Conservation (phyloP, 768 basidiomycete genomes). For the Pisolithus tinctorius region DNA sequence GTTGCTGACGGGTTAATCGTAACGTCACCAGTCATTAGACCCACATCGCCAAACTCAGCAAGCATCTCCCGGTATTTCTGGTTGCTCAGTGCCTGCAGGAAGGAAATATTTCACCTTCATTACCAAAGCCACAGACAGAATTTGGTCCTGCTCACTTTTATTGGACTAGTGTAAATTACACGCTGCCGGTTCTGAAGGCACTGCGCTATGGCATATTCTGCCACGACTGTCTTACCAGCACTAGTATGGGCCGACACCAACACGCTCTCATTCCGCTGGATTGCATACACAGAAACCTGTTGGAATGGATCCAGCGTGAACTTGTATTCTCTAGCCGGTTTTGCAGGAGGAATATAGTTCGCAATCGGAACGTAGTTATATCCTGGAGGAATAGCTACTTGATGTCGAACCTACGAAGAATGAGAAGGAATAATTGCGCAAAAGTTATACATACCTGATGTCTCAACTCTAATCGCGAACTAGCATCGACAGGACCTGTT, state of each 20-base stretch:
- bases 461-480: slow-evolving; percentile 65
- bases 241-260: slow-evolving; percentile 98
- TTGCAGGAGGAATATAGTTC: slow-evolving; percentile 83
- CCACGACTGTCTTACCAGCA: slow-evolving; percentile 98
- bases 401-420: slow-evolving; percentile 70
- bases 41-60: slow-evolving; percentile 96
- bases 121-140: slow-evolving; percentile 8
- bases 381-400: slow-evolving; percentile 91
- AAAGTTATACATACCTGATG: slow-evolving; percentile 50
- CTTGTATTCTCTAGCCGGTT: slow-evolving; percentile 89
- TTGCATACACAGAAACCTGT: slow-evolving; percentile 87
- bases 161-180: slow-evolving; percentile 98
- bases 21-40: slow-evolving; percentile 98
- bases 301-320: slow-evolving; percentile 98
- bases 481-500: slow-evolving; percentile 63
- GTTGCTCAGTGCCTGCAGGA: slow-evolving; percentile 84
- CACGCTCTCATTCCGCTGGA: slow-evolving; percentile 95
- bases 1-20: slow-evolving; percentile 97
- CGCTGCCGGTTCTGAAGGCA: slow-evolving; percentile 90
- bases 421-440: slow-evolving; percentile 1
- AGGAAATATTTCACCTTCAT: slow-evolving; percentile 9
- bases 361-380: slow-evolving; percentile 90
- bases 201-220: slow-evolving; percentile 98
- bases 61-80: slow-evolving; percentile 99
- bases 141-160: slow-evolving; percentile 67